These are phyloP conservation scores for Fragilaria radians DNA, from an alignment of 108 stramenopile species.

Conservation along the genomic window DNA sequence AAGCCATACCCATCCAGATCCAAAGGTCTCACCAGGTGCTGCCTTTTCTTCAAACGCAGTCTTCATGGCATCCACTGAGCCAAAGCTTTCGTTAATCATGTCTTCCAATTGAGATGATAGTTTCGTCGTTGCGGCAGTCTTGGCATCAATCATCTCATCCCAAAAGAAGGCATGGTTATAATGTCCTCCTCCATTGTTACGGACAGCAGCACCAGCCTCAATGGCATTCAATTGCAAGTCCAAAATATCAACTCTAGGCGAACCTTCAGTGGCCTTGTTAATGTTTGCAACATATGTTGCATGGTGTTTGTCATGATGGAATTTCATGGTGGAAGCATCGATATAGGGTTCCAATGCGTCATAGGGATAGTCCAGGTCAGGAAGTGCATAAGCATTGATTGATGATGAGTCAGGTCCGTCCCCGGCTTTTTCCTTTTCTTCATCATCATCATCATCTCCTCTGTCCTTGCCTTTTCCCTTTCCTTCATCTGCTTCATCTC, in stretches of 20 bases:
- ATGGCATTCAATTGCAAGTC: conserved; percentile 79
- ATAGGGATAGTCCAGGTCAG: conserved; percentile 87
- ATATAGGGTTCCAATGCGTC: conserved; percentile 94
- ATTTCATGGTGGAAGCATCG: conserved; percentile 94
- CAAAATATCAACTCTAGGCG: conserved; percentile 68
- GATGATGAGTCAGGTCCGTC: too few species aligned
- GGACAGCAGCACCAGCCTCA: conserved; percentile 79
- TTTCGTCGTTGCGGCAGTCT: conserved; percentile 83
- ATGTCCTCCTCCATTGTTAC: conserved; percentile 98
- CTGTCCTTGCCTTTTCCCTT: too few species aligned
- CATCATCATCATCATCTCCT: too few species aligned
- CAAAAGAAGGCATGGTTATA: conserved; percentile 99
- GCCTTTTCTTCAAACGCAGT: conserved; percentile 75
- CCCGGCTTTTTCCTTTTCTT: too few species aligned
- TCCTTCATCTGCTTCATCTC: too few species aligned
- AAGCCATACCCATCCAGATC: conserved; percentile 95
- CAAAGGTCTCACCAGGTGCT: conserved; percentile 93
- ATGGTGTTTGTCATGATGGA: conserved; percentile 95
- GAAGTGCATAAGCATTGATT: conserved; percentile 80
- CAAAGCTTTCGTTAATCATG: conserved; percentile 83
- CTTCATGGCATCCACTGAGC: conserved; percentile 88
- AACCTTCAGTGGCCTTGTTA: conserved; percentile 79
- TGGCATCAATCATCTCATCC: conserved; percentile 91
- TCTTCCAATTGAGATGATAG: conserved; percentile 61
- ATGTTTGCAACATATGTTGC: conserved; percentile 79